Percentiles rank a stretch among this genome's conserved stretches.
Conservation (phyloP, 192 early-diverging fungal genomes). For the Hyaloraphidium curvatum region DNA sequence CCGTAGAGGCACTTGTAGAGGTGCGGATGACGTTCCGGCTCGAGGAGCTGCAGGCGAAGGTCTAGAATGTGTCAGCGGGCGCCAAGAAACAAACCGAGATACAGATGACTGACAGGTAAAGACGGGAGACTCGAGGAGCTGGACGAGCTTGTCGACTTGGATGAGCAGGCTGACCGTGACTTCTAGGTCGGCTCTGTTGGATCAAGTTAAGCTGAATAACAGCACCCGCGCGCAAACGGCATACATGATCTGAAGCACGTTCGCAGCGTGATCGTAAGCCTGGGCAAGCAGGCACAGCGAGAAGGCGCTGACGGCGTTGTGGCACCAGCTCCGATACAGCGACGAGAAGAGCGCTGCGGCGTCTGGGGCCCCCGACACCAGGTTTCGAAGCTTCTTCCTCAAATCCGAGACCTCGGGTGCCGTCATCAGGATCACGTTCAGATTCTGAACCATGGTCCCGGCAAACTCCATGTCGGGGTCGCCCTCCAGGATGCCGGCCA, state of each 20-base stretch:
- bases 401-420: conserved; percentile 74
- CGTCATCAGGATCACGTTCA: conserved; percentile 91
- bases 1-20: conserved; percentile 89
- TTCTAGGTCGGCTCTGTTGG: conserved; percentile 51
- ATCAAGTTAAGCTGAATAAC: not conserved
- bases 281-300: conserved; percentile 91
- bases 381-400: conserved; percentile 28
- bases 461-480: conserved; percentile 86
- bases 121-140: conserved; percentile 90
- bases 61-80: conserved; percentile 8
- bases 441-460: conserved; percentile 90
- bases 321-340: conserved; percentile 88
- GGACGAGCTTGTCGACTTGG: conserved; percentile 95
- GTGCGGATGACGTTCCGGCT: conserved; percentile 73
- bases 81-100: not conserved
- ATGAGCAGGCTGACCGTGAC: conserved; percentile 87
- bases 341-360: conserved; percentile 58
- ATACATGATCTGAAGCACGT: conserved; percentile 61
- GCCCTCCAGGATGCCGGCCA: conserved; percentile 71
- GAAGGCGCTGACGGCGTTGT: conserved; percentile 86
- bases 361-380: not conserved
- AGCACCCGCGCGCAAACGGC: not conserved
- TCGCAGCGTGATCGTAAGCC: conserved; percentile 78
- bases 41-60: conserved; percentile 78
- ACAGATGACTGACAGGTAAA: conserved; percentile 42